Percentiles rank a stretch among this genome's conserved stretches.
Conservation (phyloP, 306 rosid species). For the Vigna trinervia region DNA sequence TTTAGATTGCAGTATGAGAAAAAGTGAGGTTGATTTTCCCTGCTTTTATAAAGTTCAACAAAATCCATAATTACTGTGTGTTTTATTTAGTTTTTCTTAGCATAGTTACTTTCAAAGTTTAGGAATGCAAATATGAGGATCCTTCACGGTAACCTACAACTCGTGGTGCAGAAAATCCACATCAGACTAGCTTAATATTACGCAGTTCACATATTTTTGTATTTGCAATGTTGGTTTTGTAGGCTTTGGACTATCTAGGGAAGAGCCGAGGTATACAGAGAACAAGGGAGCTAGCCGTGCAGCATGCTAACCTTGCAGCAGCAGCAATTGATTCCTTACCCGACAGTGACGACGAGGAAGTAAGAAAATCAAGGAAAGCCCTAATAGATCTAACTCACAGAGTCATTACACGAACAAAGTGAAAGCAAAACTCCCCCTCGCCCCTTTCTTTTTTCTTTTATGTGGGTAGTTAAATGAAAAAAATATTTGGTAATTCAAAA, state of each 20-base stretch:
- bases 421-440: conserved; percentile 28
- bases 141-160: background rate
- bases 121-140: background rate
- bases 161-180: background rate
- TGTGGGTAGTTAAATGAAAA: conserved; percentile 34
- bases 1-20: background rate
- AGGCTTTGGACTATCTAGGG: conserved; percentile 93
- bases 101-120: no score
- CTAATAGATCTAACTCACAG: conserved; percentile 80
- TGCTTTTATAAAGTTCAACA: background rate
- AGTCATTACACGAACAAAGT: conserved; percentile 86
- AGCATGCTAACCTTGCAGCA: conserved; percentile 89
- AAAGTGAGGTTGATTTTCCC: conserved; percentile 8
- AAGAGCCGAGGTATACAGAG: conserved; percentile 85
- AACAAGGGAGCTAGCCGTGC: conserved; percentile 80
- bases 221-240: conserved; percentile 21
- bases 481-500: conserved; percentile 25
- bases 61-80: no score
- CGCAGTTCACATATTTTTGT: background rate
- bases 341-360: conserved; percentile 68
- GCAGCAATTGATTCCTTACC: conserved; percentile 91
- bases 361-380: conserved; percentile 82
- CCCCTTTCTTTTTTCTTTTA: background rate
- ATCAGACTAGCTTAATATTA: conserved; percentile 11
- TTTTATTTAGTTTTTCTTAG: no score